Evolutionary conservation across 495 filamentous ascomycete species (phyloP).

Genomic region (Aspergillus coremiiformis): DNA sequence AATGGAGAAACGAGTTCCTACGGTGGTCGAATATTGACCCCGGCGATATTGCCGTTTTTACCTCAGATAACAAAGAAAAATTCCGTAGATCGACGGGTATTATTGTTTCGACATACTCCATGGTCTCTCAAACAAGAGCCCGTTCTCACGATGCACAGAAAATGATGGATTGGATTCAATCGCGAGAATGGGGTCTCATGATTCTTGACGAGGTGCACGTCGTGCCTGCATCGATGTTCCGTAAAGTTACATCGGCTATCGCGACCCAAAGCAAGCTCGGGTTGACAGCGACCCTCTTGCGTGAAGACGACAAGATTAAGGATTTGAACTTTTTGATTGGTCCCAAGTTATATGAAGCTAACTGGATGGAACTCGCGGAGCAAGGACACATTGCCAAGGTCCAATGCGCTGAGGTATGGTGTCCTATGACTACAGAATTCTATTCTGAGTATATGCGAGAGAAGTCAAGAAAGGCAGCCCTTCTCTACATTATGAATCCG

Average conservation of each 20-base stretch:
- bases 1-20: constrained; percentile 93
- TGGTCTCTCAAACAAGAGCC: constrained; percentile 85
- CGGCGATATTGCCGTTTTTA: constrained; percentile 88
- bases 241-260: constrained; percentile 83
- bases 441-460: constrained; percentile 86
- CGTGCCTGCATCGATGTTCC: constrained; percentile 91
- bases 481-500: constrained; percentile 97
- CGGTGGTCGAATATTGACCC: constrained; percentile 98
- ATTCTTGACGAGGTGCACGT: constrained; percentile 98
- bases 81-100: constrained; percentile 88
- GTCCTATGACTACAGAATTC: constrained; percentile 97
- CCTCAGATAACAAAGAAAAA: constrained; percentile 84
- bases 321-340: constrained; percentile 98
- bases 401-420: constrained; percentile 98
- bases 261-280: constrained; percentile 96
- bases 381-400: constrained; percentile 97
- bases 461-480: constrained; percentile 57
- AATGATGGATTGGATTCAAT: constrained; percentile 92
- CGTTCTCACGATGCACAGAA: constrained; percentile 89
- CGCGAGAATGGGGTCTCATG: constrained; percentile 97
- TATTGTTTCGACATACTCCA: constrained; percentile 95
- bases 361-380: constrained; percentile 98
- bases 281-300: constrained; percentile 84
- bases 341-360: constrained; percentile 95
- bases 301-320: constrained; percentile 97